phyloP scores from a whole-genome alignment of 805 yeast genomes.

The Yarrowia osloensis region DNA sequence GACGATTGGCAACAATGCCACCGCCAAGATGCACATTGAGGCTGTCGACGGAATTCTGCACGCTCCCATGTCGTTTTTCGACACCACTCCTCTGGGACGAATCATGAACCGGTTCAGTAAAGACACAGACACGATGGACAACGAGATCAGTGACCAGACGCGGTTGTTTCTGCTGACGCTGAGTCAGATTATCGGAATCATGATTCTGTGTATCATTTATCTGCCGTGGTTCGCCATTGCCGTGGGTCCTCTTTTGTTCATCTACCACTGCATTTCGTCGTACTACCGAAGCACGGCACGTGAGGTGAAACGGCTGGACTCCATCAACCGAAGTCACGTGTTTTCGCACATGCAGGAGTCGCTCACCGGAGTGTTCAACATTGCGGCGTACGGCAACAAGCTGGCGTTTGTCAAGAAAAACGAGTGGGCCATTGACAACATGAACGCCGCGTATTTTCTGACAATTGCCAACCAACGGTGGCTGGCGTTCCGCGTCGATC shows the following conservation, averaged over 20 bases:
- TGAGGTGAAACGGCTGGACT: constrained; percentile 73
- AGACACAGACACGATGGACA: constrained; percentile 74
- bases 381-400: constrained; percentile 56
- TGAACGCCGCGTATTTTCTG: constrained; percentile 67
- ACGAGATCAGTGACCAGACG: constrained; percentile 60
- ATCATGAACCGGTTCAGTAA: constrained; percentile 77
- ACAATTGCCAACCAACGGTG: constrained; percentile 69
- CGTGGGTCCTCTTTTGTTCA: constrained; percentile 53
- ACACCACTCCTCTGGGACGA: constrained; percentile 79
- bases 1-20: constrained; percentile 53
- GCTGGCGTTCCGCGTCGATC: constrained; percentile 62
- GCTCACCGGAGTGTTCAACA: constrained; percentile 63
- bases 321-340: constrained; percentile 65
- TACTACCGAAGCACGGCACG: constrained; percentile 69
- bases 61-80: constrained; percentile 76
- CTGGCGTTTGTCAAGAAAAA: constrained; percentile 52
- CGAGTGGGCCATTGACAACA: constrained; percentile 51
- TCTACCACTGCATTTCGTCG: constrained; percentile 50
- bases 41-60: constrained; percentile 60
- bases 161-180: constrained; percentile 57
- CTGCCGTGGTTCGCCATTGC: constrained; percentile 69
- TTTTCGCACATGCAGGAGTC: constrained; percentile 71
- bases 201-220: constrained; percentile 61
- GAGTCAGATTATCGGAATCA: constrained; percentile 55
- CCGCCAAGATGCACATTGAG: constrained; percentile 55